Evolutionary conservation across 2,329 filamentous ascomycete species (phyloP).

Genomic region (Calonectria pseudoturangicola): DNA sequence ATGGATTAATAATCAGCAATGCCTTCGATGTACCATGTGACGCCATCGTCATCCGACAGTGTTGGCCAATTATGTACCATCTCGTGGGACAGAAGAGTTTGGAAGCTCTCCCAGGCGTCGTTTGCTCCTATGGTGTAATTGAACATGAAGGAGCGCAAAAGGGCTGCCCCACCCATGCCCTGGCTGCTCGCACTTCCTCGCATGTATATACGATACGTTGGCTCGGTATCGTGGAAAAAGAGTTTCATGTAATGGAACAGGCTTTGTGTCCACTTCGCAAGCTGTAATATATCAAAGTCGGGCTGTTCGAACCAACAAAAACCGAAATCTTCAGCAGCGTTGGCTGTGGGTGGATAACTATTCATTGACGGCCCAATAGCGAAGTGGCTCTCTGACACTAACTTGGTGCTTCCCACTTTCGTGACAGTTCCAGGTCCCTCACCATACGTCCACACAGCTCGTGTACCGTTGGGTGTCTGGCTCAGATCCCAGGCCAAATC

Average conservation of each 20-base stretch:
- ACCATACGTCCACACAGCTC: neutral
- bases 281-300: neutral
- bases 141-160: slow-evolving; percentile 4
- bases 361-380: neutral
- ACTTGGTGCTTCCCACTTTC: neutral
- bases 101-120: neutral
- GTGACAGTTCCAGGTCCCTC: neutral
- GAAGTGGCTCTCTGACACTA: neutral
- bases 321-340: neutral
- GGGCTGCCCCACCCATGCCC: neutral
- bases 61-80: neutral
- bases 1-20: slow-evolving; percentile 6
- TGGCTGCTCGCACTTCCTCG: neutral
- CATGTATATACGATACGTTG: neutral
- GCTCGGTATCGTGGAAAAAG: neutral
- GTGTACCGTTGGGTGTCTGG: neutral
- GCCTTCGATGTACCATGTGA: neutral
- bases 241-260: neutral
- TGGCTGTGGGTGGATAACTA: neutral
- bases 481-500: neutral
- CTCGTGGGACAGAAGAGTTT: neutral
- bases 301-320: neutral
- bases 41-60: neutral
- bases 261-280: neutral
- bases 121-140: neutral